Evolutionary conservation across 306 rosid species (phyloP), one percentile per base, ranked within the genome.

Genomic region (Quercus gilva): DNA sequence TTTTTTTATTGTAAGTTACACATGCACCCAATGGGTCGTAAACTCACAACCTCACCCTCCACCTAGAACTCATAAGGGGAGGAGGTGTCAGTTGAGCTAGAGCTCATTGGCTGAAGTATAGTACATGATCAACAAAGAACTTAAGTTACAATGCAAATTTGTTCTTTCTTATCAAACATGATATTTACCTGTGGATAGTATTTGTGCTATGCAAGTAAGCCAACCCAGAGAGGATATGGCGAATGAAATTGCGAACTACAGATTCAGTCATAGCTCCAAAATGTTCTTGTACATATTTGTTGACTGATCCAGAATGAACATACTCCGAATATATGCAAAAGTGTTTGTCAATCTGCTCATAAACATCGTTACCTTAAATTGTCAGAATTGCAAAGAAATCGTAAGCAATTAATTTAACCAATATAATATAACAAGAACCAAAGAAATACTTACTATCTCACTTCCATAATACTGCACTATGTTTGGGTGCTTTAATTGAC

Each of bases 201-300:
- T 91, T 90, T 57, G 84, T 96, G 85, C 93, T 81, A 82, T 96
- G 99, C 90, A 96, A 83, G 89, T 91, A 96, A 71, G 97, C 97
- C 90, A 93, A 45, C 61, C 99, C 99, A 23, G 92, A 90, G 80
- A 96, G 91, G 82, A 96, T 93, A 85, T 96, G 99, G 61, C 98
- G 90, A 69, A 98, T 96, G 68, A 93, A 96, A 84, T 80, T 93
- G 67, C 96, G 94, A 80, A 93, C 91, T 82, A 96, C 93, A 26
- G 93, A 87, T 81, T 96, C 99, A 25, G 97, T 96, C 28, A 96
- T 89, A 55, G 99, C 99, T 68, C 99, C 99, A 70, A 87, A 91
- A 74, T 96, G 98, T 17, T 96, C 99, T 14, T 91, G 97, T 29
- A 89, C 99, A 65, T 93, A 96, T 78, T 90, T 96, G 79, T 89